Percentiles rank a stretch among this genome's conserved stretches.
phyloP scores from a whole-genome alignment of 2,329 filamentous ascomycete genomes.

The Apiospora phragmitis region DNA sequence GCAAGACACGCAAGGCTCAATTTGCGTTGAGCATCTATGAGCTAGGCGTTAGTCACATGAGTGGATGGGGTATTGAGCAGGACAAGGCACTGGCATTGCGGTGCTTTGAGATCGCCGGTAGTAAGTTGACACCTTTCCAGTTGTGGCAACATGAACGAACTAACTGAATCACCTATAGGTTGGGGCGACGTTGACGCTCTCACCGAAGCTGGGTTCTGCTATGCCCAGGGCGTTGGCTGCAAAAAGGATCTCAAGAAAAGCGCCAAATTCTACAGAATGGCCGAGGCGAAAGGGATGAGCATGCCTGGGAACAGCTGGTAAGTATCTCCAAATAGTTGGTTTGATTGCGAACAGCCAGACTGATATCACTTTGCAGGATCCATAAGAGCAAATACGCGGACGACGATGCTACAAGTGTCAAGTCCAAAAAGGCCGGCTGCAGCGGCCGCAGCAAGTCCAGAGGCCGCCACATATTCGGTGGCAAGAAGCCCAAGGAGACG shows the following conservation, averaged over 20 bases:
- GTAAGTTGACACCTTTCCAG: conserved; percentile 46
- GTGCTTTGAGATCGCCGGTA: conserved; percentile 95
- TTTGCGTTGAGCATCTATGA: conserved; percentile 97
- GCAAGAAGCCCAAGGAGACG: conserved; percentile 46
- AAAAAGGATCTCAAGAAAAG: conserved; percentile 97
- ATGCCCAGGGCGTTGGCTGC: conserved; percentile 87
- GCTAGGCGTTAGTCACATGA: conserved; percentile 94
- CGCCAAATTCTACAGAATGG: conserved; percentile 85
- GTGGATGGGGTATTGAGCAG: conserved; percentile 95
- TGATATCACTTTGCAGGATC: conserved; percentile 63
- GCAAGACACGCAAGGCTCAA: conserved; percentile 84
- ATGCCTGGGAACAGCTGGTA: conserved; percentile 99
- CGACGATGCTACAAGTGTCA: conserved; percentile 48
- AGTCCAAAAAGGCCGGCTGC: conserved; percentile 61
- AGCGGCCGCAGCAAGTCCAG: conserved; percentile 75
- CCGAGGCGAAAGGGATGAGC: conserved; percentile 89
- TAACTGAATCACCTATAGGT: conserved; percentile 40
- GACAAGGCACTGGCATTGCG: conserved; percentile 84
- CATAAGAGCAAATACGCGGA: conserved; percentile 93
- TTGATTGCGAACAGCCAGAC: conserved; percentile 11
- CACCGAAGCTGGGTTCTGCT: conserved; percentile 93
- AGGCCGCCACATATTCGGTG: conserved; percentile 68
- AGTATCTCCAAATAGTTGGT: conserved; percentile 35
- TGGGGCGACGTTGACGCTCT: conserved; percentile 97
- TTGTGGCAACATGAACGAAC: neutral